Evolutionary conservation across 2,329 filamentous ascomycete genomes (phyloP), one percentile per base, ranked within the genome.

Genomic region (Aciculosporium take): DNA sequence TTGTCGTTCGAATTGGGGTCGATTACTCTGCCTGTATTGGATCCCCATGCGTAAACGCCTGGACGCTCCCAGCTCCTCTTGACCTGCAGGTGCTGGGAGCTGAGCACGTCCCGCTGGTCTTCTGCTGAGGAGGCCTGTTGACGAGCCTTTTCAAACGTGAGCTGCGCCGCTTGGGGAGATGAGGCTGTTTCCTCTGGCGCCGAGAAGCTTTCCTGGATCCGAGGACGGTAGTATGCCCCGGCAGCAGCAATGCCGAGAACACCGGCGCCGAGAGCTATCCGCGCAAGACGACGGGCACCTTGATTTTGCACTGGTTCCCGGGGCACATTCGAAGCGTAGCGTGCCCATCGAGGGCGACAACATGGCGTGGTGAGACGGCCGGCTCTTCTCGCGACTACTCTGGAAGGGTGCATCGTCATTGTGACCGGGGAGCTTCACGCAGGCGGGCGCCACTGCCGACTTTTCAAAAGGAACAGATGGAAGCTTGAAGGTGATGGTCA

Each of bases 11-110:
- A 89, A 47, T 82, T 79, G 1, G 88, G 87, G 32, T 88, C 87
- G 29, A 84, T 84, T n/a, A 94, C 88, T 51, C 74, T 74, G 45
- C 87, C 85, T 13, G 68, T 67, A 53, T 98, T 98, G 15, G 82
- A 86, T 0, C 91, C 91, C 89, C 91, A 98, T 5, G 82, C 78
- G 61, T 94, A 96, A 0, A 96, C 82, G 2, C 88, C 91, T 0
- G 91, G 89, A 45, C 84, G 79, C 60, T 77, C 75, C 71, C 73
- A 78, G 60, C 84, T 93, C 55, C 76, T 77, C 64, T 84, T 86
- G 44, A 94, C 83, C 64, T 95, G 89, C 5, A 85, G 64, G 62
- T 94, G 86, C 57, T 94, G 85, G 9, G 83, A 84, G 55, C 83
- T 89, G 51, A 94, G 76, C 43, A 83, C 62, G 42, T 87, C 82